Percentiles rank a stretch among this genome's conserved stretches.
These are phyloP conservation scores for Iris pallida DNA, from an alignment of 116 monocot genomes.

Conservation along the genomic window DNA sequence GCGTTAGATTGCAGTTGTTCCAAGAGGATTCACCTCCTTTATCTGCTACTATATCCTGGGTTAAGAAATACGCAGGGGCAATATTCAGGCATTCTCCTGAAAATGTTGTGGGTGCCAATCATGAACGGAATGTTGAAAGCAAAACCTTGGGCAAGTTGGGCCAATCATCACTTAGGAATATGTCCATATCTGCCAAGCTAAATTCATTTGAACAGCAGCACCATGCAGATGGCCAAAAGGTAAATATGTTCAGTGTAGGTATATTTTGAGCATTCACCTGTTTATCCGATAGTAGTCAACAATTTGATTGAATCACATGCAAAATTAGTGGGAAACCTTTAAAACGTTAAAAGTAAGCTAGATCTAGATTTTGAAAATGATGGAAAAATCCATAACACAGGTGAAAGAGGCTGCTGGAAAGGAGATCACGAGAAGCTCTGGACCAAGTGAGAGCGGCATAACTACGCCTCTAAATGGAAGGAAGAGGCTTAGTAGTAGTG, in stretches of 20 bases:
- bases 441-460: background rate
- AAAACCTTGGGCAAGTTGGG: background rate
- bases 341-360: conserved; percentile 6
- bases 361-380: background rate
- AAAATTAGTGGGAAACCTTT: background rate
- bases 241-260: no score
- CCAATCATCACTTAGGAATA: background rate
- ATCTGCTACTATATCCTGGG: conserved; percentile 52
- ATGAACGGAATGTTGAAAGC: conserved; percentile 6
- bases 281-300: no score
- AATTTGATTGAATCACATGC: no score
- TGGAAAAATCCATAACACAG: background rate
- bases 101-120: conserved; percentile 13
- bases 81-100: conserved; percentile 60
- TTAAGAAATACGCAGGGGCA: conserved; percentile 54
- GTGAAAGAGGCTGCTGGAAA: conserved; percentile 1
- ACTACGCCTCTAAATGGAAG: conserved; percentile 20
- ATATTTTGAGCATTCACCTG: no score
- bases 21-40: conserved; percentile 31
- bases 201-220: background rate
- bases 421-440: conserved; percentile 1
- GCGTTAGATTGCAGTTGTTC: conserved; percentile 11
- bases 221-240: background rate
- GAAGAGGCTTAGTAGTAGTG: conserved; percentile 37
- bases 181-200: no score